Evolutionary conservation across 1,139 yeast genomes (phyloP).

Genomic region (Saccharomyces hybrid): DNA sequence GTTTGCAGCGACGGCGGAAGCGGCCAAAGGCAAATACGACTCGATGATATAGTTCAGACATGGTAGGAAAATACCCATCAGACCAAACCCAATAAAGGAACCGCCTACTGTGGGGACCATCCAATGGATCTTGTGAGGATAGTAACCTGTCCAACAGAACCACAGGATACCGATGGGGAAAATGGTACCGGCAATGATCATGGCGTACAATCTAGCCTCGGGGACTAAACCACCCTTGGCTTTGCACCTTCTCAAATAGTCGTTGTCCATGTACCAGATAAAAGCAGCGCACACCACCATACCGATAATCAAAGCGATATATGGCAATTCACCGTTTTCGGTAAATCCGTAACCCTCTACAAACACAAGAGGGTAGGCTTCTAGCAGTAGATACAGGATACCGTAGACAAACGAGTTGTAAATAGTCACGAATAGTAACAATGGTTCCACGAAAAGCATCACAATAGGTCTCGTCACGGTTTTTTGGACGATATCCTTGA

Average conservation of each 20-base stretch:
- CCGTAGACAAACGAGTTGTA: conserved; percentile 84
- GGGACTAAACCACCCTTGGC: conserved; percentile 56
- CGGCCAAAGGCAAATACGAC: conserved; percentile 69
- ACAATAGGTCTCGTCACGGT: conserved; percentile 61
- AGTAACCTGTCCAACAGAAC: conserved; percentile 82
- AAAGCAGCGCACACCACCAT: conserved; percentile 48
- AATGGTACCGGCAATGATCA: conserved; percentile 55
- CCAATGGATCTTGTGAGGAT: conserved; percentile 64
- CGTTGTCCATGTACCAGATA: conserved; percentile 35
- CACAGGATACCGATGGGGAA: conserved; percentile 76
- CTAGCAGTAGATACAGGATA: conserved; percentile 65
- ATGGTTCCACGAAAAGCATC: conserved; percentile 68
- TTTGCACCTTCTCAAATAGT: conserved; percentile 36
- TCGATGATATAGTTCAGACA: conserved; percentile 76
- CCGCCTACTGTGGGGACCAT: conserved; percentile 78
- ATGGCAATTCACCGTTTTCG: conserved; percentile 46
- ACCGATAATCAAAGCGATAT: conserved; percentile 55
- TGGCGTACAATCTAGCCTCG: conserved; percentile 69
- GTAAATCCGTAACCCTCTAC: conserved; percentile 48
- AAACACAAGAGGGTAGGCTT: conserved; percentile 74
- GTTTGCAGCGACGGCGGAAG: conserved; percentile 85
- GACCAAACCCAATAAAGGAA: conserved; percentile 62
- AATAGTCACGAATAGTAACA: conserved; percentile 56
- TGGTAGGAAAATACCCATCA: conserved; percentile 68
- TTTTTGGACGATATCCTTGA: conserved; percentile 60